Percentiles rank a stretch among this genome's conserved stretches.
These are phyloP conservation scores for Carex littledalei DNA, from an alignment of 176 grass and related monocot species.

Conservation along the genomic window DNA sequence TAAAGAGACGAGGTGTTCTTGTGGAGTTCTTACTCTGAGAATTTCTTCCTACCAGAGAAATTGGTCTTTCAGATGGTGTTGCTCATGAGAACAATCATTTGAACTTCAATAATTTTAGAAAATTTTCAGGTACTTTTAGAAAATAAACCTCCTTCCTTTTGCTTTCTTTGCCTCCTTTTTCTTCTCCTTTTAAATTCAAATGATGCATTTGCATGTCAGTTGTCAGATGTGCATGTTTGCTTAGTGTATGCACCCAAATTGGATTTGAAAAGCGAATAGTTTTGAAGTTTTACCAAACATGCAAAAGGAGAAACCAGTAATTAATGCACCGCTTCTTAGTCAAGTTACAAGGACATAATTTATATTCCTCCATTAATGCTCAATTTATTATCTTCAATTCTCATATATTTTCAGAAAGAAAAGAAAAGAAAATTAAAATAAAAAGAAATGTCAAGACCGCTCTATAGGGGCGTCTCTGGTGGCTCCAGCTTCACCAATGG, in stretches of 20 bases:
- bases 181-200: background rate
- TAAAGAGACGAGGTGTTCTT: background rate
- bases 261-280: background rate
- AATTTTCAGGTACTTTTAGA: background rate
- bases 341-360: too few species aligned
- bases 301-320: background rate
- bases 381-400: conserved; percentile 1
- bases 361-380: background rate
- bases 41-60: background rate
- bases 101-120: background rate
- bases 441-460: conserved; percentile 62
- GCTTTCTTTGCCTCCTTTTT: background rate
- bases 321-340: background rate
- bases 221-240: background rate
- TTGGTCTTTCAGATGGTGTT: background rate
- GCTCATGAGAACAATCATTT: background rate
- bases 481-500: conserved; percentile 27
- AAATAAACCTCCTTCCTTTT: background rate
- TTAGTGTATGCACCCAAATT: background rate
- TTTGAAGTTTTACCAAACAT: background rate
- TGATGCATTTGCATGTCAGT: background rate
- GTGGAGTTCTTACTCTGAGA: background rate
- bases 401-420: background rate
- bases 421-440: background rate
- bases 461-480: conserved; percentile 60